Base-by-base conservation (phyloP, 140 eudicot species). In the Cichorium intybus region DNA sequence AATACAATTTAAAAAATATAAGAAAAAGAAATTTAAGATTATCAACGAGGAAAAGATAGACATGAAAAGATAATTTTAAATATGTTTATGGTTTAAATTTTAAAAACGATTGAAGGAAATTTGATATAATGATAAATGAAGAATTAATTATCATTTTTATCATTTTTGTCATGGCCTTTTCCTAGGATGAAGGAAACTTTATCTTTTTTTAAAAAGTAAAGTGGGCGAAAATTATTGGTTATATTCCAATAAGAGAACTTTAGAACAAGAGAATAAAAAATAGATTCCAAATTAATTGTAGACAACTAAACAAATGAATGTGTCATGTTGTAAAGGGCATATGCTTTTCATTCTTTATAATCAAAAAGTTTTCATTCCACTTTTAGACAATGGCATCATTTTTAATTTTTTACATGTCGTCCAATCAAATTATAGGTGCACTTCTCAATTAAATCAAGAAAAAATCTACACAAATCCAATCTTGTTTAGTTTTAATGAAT, bases 171-270 rank as follows among this genome's bases (percentile, higher is more conserved):
- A 64, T 68, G 65, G 66, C 60, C 79, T 52, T 31, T 39, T 75
- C 80, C 80, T 51, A 75, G 56, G 65, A 60, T 68, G 47, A 68
- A 18, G 80, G 71, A 43, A 43, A 61, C 75, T 31, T 75, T 58
- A 31, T 17, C 27, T 16, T 4, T 43, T 33, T 52, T 68, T 5
- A 56, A 60, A 57, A 75, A 57, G 58, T 41, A 67, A 43, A 68
- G 75, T 68, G 71, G 75, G 31, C 22, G 66, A 26, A 71, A 68
- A 68, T 75, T 52, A 75, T 61, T 68, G 66, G 53, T 68, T 31
- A 52, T 68, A 39, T 51, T 59, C 64, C 22, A 67, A 67, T 75
- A 51, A 35, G 53, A 66, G 31, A 60, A 60, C 64, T 67, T 75
- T 50, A 73, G 54, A 26, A 49, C 57, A 60, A 67, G 75, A 67